Conservation (phyloP, 371 early-diverging fungal genomes). For the Mortierella sp. region DNA sequence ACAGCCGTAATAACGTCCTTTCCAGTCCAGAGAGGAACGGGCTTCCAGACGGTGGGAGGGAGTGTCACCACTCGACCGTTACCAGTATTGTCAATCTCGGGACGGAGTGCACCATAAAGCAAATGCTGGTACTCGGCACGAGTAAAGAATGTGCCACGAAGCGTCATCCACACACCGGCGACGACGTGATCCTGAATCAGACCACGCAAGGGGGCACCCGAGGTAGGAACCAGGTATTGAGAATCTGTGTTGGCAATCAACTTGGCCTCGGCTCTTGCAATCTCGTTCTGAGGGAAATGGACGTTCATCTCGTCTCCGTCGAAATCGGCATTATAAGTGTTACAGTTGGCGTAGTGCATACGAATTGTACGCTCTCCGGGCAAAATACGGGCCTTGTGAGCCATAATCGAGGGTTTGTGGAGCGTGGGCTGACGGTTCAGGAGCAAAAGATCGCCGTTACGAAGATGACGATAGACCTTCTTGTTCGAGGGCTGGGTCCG, state of each 20-base stretch:
- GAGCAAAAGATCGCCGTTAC: slow-evolving; percentile 97
- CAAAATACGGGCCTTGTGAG: slow-evolving; percentile 96
- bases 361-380: slow-evolving; percentile 99
- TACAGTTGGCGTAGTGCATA: slow-evolving; percentile 99
- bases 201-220: slow-evolving; percentile 99
- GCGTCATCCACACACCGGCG: slow-evolving; percentile 95
- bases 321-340: slow-evolving; percentile 99
- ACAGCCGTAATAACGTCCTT: slow-evolving; percentile 97
- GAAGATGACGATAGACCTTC: slow-evolving; percentile 97
- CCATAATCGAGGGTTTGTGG: slow-evolving; percentile 99
- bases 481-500: slow-evolving; percentile 85
- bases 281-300: slow-evolving; percentile 99
- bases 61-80: slow-evolving; percentile 81
- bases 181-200: slow-evolving; percentile 99
- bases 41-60: slow-evolving; percentile 91
- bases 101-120: slow-evolving; percentile 87
- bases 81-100: slow-evolving; percentile 75
- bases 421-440: slow-evolving; percentile 99
- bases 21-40: slow-evolving; percentile 95
- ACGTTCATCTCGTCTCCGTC: slow-evolving; percentile 99
- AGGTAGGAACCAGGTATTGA: slow-evolving; percentile 98
- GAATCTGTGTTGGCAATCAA: slow-evolving; percentile 96
- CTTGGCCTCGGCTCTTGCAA: slow-evolving; percentile 96
- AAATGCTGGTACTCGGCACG: slow-evolving; percentile 95
- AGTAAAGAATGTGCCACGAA: slow-evolving; percentile 91